These are phyloP conservation scores for Escallonia herrerae DNA, from an alignment of 129 eudicot species.

Conservation along the genomic window DNA sequence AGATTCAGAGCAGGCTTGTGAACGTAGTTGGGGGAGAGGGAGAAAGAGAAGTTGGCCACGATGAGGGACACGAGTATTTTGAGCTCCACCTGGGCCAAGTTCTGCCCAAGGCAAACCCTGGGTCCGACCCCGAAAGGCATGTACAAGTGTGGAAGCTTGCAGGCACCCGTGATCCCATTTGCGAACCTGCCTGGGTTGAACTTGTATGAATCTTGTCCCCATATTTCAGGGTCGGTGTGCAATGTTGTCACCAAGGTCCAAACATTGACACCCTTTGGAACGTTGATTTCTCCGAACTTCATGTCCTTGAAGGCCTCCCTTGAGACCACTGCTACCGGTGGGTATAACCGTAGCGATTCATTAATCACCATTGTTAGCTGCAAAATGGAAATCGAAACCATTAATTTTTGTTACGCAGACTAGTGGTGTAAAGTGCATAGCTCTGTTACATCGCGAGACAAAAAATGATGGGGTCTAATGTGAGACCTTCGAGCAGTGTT, in stretches of 20 bases:
- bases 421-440: too few relatives aligned
- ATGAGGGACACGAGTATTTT: slow-evolving; percentile 18
- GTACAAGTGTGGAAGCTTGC: slow-evolving; percentile 35
- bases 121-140: slow-evolving; percentile 44
- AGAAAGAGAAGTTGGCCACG: slow-evolving; percentile 13
- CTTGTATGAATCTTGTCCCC: slow-evolving; percentile 33
- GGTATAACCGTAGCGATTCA: slow-evolving; percentile 32
- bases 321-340: slow-evolving; percentile 28
- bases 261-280: slow-evolving; percentile 26
- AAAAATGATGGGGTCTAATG: too few relatives aligned
- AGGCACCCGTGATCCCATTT: slow-evolving; percentile 33
- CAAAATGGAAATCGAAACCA: not conserved
- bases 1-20: slow-evolving; percentile 24
- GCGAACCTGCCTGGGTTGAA: slow-evolving; percentile 29
- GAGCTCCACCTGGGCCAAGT: slow-evolving; percentile 26
- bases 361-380: slow-evolving; percentile 40
- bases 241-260: slow-evolving; percentile 25
- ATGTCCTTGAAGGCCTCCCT: slow-evolving; percentile 33
- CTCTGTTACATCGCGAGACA: too few relatives aligned
- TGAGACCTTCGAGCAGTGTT: too few relatives aligned
- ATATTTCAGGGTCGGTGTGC: slow-evolving; percentile 33
- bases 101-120: slow-evolving; percentile 23
- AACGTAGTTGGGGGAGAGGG: slow-evolving; percentile 22
- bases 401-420: not conserved
- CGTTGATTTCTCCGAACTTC: slow-evolving; percentile 19